A percentile compares a stretch with the other conserved stretches of the same genome.
These are phyloP conservation scores for Backusella morwellensis DNA, from an alignment of 192 early-diverging fungal species.

Conservation along the genomic window DNA sequence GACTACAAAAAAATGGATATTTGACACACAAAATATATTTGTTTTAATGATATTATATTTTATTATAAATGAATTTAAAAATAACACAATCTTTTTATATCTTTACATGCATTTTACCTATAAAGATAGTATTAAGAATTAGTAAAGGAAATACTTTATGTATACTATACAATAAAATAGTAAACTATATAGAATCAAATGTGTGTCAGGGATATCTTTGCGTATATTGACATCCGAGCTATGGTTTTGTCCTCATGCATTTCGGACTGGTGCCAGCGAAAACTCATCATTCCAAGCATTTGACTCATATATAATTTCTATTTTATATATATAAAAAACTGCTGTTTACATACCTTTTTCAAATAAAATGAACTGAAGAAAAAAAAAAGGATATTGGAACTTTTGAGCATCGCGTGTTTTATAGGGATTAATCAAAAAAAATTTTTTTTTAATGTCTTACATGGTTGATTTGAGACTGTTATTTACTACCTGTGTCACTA, in stretches of 20 bases:
- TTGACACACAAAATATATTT: background rate
- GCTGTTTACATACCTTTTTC: background rate
- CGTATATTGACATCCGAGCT: conserved; percentile 18
- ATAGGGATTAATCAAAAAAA: background rate
- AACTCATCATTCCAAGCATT: conserved; percentile 11
- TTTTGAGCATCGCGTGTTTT: conserved; percentile 2
- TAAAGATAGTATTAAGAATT: background rate
- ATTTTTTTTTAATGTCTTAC: conserved; percentile 6
- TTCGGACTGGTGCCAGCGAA: conserved; percentile 33
- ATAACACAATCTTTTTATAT: background rate
- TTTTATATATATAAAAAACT: background rate
- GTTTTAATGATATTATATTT: background rate
- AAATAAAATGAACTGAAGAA: background rate
- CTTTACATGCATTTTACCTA: background rate
- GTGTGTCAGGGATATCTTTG: conserved; percentile 17
- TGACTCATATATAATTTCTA: background rate
- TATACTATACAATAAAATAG: background rate
- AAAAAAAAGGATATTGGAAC: background rate
- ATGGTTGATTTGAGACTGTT: conserved; percentile 5
- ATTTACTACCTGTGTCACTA: background rate
- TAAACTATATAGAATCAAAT: conserved; percentile 5
- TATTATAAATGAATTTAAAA: background rate
- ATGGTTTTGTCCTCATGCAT: conserved; percentile 20
- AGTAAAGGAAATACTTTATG: background rate
- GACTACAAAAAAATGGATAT: background rate